These are phyloP conservation scores for Glycyrrhiza uralensis DNA, from an alignment of 306 rosid genomes.

Conservation along the genomic window DNA sequence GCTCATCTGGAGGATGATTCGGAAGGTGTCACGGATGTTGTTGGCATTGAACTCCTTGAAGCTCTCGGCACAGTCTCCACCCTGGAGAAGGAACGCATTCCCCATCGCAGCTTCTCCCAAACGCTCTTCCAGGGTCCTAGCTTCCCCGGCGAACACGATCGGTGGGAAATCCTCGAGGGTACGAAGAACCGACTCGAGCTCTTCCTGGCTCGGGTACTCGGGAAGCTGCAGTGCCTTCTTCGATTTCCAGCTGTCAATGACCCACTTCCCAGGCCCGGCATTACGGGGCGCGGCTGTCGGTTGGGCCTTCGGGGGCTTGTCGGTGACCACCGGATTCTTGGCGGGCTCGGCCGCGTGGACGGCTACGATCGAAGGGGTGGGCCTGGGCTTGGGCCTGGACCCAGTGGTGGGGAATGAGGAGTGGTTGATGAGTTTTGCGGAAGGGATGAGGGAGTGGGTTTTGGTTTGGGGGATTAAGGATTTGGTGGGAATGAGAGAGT, in stretches of 20 bases:
- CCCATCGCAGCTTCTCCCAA: constrained; percentile 82
- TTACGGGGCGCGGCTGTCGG: constrained; percentile 36
- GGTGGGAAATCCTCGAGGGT: constrained; percentile 93
- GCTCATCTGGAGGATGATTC: constrained; percentile 91
- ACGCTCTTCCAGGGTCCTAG: constrained; percentile 73
- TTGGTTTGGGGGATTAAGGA: constrained; percentile 39
- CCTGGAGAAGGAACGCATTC: constrained; percentile 84
- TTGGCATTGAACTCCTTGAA: constrained; percentile 95
- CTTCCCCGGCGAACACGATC: constrained; percentile 95
- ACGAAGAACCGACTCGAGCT: constrained; percentile 59
- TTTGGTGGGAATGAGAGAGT: constrained; percentile 49
- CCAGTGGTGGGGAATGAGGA: constrained; percentile 32
- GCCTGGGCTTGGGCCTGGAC: constrained; percentile 14
- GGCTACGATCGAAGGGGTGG: constrained; percentile 42
- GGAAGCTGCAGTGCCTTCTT: constrained; percentile 89
- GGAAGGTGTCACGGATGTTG: constrained; percentile 90
- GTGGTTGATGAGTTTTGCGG: constrained; percentile 40
- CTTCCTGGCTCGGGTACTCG: constrained; percentile 76
- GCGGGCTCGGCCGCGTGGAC: constrained; percentile 91
- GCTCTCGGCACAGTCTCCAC: constrained; percentile 98
- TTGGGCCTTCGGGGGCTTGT: constrained; percentile 37
- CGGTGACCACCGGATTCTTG: constrained; percentile 65
- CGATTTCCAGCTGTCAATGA: constrained; percentile 67
- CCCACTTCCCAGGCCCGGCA: constrained; percentile 54
- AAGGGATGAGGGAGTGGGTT: constrained; percentile 26